Evolutionary conservation across 208 protist species (phyloP).

Genomic region (Trypanosoma mega): DNA sequence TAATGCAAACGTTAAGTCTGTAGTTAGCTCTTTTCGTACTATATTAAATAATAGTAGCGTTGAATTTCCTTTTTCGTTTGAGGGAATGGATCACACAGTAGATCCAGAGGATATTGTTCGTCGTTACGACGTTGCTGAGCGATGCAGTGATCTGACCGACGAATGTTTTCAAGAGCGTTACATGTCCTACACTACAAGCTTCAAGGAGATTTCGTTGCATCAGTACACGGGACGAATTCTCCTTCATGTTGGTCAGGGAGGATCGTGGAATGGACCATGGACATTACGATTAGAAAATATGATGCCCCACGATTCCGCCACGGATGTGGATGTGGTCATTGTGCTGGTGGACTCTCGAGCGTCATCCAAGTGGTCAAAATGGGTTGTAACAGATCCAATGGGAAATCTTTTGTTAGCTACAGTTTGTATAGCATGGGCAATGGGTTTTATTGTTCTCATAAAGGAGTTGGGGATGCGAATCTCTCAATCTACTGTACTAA

Average conservation of each 20-base stretch:
- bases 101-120: neutral
- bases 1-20: neutral
- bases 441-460: constrained; percentile 15
- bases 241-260: neutral
- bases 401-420: constrained; percentile 14
- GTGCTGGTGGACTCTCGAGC: constrained; percentile 5
- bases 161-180: constrained; percentile 26
- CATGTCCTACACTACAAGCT: constrained; percentile 29
- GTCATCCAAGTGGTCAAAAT: constrained; percentile 7
- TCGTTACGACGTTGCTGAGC: constrained; percentile 13
- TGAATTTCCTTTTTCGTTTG: constrained; percentile 16
- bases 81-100: neutral
- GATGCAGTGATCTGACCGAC: constrained; percentile 21
- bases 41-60: constrained; percentile 8
- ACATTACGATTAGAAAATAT: constrained; percentile 9
- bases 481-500: constrained; percentile 5
- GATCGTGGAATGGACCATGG: constrained; percentile 21
- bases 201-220: constrained; percentile 26
- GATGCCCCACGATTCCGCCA: constrained; percentile 23
- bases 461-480: constrained; percentile 26
- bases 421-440: neutral
- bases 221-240: constrained; percentile 21
- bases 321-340: constrained; percentile 19
- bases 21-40: constrained; percentile 1
- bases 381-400: constrained; percentile 7